Base-by-base conservation (phyloP, 768 basidiomycete species). In the Termitomyces sp. region DNA sequence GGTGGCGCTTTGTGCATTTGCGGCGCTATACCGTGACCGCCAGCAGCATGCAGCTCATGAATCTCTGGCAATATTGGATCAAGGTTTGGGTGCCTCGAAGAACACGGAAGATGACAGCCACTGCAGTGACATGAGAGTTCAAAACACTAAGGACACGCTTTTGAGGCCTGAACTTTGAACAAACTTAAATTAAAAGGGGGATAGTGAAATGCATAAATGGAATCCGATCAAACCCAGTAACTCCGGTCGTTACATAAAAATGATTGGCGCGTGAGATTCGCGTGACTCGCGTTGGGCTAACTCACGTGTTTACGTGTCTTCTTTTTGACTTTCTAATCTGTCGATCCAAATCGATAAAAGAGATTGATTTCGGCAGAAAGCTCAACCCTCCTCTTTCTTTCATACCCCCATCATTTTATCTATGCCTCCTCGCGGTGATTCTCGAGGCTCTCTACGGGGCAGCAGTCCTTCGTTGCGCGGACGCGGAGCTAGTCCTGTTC, bases 341-440 rank as follows among this genome's bases (percentile, higher is more conserved):
- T 61, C 58, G 46, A 57, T 63, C 54, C 48, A 61, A 51, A 63
- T 63, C 60, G 64, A 64, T 64, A 53, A 62, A 57, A 49, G 56
- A 47, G 52, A 58, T 56, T 58, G 34, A 41, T 55, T 48, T 42
- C 32, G 40, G 34, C 41, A 21, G 46, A 49, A 46, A 12, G 37
- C 27, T 5, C 45, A 35, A 17, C 46, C n/a, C 27, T 45, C 25
- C 42, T 56, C 37, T 61, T 55, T 52, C 49, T 51, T 45, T 49
- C 60, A n/a, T 56, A 54, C 54, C 42, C 41, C 55, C 57, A 56
- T 57, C 55, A 53, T 61, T 51, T 55, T 17, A 23, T 54, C 2
- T 34, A 80, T 79, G 77, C 78, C 77, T 58, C 75, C 78, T 34
- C 68, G 73, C 47, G 66, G 63, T 37, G 57, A 61, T 19, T 49